Percentiles rank a stretch among this genome's conserved stretches.
Evolutionary conservation across 495 filamentous ascomycete genomes (phyloP).

Genomic region (Trichoderma virens): DNA sequence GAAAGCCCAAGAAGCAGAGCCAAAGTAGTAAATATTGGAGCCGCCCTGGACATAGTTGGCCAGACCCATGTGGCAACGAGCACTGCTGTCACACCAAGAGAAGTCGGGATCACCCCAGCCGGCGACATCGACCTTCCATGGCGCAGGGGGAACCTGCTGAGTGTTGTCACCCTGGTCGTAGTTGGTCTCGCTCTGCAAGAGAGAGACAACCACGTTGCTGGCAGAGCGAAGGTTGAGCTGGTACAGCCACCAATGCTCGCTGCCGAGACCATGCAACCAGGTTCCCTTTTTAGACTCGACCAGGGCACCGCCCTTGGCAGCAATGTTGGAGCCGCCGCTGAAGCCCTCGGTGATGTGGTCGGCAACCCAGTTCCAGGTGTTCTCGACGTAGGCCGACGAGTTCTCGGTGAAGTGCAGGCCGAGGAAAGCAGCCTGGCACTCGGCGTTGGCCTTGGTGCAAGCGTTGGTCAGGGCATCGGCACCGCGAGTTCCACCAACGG

Average conservation of each 20-base stretch:
- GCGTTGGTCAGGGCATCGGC: slow-evolving; percentile 58
- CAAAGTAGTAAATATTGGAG: slow-evolving; percentile 44
- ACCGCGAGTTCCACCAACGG: slow-evolving; percentile 71
- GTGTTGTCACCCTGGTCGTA: slow-evolving; percentile 81
- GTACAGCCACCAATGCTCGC: slow-evolving; percentile 70
- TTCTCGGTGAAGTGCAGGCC: slow-evolving; percentile 68
- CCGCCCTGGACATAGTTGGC: slow-evolving; percentile 50
- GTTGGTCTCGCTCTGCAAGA: slow-evolving; percentile 85
- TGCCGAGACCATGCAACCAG: slow-evolving; percentile 60
- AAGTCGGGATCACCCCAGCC: slow-evolving; percentile 45
- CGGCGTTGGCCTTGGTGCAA: slow-evolving; percentile 40
- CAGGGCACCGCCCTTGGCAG: slow-evolving; percentile 42
- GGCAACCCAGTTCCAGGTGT: slow-evolving; percentile 89
- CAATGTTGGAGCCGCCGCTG: slow-evolving; percentile 26
- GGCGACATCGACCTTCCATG: slow-evolving; percentile 36
- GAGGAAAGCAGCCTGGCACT: slow-evolving; percentile 66
- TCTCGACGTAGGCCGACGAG: slow-evolving; percentile 71
- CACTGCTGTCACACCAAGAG: slow-evolving; percentile 26
- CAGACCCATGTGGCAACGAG: slow-evolving; percentile 43
- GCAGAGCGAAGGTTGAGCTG: slow-evolving; percentile 69
- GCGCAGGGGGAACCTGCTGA: slow-evolving; percentile 28
- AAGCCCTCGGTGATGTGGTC: slow-evolving; percentile 54
- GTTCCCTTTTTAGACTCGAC: slow-evolving; percentile 51
- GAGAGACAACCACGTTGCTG: slow-evolving; percentile 64
- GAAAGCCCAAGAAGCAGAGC: slow-evolving; percentile 57